Evolutionary conservation across 2,329 filamentous ascomycete species (phyloP).

Genomic region (Tetracladium maxilliforme): DNA sequence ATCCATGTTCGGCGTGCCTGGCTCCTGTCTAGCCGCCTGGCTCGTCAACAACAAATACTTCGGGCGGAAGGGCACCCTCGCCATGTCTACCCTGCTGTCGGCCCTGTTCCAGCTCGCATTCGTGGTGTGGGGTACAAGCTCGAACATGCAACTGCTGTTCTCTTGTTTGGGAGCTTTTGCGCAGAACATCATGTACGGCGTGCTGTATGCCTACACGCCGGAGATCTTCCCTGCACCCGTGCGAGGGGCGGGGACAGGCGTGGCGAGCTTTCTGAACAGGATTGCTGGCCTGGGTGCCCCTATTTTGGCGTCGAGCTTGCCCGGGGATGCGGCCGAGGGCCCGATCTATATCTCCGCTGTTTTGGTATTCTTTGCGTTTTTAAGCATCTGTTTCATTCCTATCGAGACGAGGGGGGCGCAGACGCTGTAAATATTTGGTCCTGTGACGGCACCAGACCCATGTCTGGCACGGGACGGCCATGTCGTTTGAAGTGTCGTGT

Average conservation of each 20-base stretch:
- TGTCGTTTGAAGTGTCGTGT: no score
- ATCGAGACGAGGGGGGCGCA: slow-evolving; percentile 48
- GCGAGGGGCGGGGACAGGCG: slow-evolving; percentile 57
- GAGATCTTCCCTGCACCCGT: slow-evolving; percentile 63
- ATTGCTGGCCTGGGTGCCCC: slow-evolving; percentile 54
- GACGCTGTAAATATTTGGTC: slow-evolving; percentile 27
- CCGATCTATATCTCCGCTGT: slow-evolving; percentile 42
- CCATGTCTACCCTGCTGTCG: slow-evolving; percentile 49
- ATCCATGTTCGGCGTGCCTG: slow-evolving; percentile 61
- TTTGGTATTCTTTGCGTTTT: slow-evolving; percentile 42
- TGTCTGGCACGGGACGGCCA: no score
- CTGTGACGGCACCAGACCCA: no score
- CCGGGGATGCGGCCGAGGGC: slow-evolving; percentile 40
- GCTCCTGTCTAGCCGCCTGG: slow-evolving; percentile 59
- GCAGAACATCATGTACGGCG: slow-evolving; percentile 66
- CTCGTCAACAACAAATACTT: slow-evolving; percentile 52
- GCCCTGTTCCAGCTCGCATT: slow-evolving; percentile 52
- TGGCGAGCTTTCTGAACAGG: slow-evolving; percentile 58
- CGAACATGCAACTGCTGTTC: slow-evolving; percentile 45
- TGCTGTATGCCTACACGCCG: slow-evolving; percentile 63
- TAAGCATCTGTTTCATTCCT: slow-evolving; percentile 43
- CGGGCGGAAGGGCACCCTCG: slow-evolving; percentile 60
- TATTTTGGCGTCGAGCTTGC: slow-evolving; percentile 42
- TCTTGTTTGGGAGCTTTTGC: slow-evolving; percentile 56
- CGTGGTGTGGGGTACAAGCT: slow-evolving; percentile 37